Evolutionary conservation across 2,329 filamentous ascomycete genomes (phyloP).

Genomic region (Calonectria ilicicola): DNA sequence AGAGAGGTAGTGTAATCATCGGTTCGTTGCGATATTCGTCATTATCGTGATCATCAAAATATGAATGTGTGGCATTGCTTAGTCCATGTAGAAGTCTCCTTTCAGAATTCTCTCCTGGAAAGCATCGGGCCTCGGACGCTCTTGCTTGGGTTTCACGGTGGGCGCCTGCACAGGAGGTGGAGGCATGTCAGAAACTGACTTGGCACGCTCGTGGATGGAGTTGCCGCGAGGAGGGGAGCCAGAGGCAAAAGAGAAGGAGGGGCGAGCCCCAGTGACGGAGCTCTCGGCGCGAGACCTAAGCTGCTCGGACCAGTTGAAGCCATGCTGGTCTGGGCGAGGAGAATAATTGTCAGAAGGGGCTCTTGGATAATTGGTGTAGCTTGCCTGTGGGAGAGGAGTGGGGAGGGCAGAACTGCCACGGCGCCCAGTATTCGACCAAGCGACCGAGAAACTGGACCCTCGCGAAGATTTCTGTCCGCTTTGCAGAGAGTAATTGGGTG

Average conservation of each 20-base stretch:
- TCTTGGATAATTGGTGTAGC: conserved; percentile 67
- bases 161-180: conserved; percentile 65
- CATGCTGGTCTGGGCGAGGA: conserved; percentile 80
- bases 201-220: conserved; percentile 72
- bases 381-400: conserved; percentile 63
- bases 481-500: conserved; percentile 46
- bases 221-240: conserved; percentile 50
- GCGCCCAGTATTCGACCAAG: conserved; percentile 49
- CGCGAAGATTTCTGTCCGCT: conserved; percentile 47
- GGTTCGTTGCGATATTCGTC: conserved; percentile 32
- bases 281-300: conserved; percentile 92
- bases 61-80: conserved; percentile 44
- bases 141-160: conserved; percentile 53
- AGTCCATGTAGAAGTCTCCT: conserved; percentile 99
- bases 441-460: conserved; percentile 47
- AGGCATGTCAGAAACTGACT: conserved; percentile 76
- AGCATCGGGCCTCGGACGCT: conserved; percentile 82
- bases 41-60: conserved; percentile 33
- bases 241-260: conserved; percentile 70
- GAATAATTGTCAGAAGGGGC: conserved; percentile 73
- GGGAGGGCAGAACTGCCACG: conserved; percentile 50
- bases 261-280: conserved; percentile 69
- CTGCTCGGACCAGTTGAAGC: conserved; percentile 98
- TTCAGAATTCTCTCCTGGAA: conserved; percentile 98
- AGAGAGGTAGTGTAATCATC: conserved; percentile 26